These are phyloP conservation scores for Apophysomyces elegans DNA, from an alignment of 371 early-diverging fungal species.

Conservation along the genomic window DNA sequence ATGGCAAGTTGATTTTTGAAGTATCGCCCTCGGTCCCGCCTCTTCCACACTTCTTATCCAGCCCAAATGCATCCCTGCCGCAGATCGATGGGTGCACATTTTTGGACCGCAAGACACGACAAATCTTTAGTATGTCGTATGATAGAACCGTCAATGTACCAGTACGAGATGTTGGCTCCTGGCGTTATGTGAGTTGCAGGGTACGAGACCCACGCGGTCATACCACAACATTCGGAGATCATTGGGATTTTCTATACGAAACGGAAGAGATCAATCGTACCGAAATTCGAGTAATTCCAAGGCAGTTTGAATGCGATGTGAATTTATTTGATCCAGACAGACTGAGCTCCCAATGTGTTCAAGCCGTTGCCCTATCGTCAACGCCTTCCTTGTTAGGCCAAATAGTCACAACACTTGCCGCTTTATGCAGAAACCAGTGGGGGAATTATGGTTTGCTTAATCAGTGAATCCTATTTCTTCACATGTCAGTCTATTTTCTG, in stretches of 20 bases:
- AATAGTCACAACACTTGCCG: neutral
- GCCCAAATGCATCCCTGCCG: neutral
- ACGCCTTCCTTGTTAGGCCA: neutral
- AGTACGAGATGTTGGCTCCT: neutral
- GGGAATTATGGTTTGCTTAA: neutral
- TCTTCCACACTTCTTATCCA: constrained; percentile 8
- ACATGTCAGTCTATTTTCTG: neutral
- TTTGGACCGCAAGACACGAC: constrained; percentile 14
- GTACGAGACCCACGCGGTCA: neutral
- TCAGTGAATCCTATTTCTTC: neutral
- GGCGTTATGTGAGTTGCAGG: constrained; percentile 1
- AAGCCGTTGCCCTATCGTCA: neutral
- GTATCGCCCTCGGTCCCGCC: constrained; percentile 6
- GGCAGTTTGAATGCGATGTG: constrained; percentile 20
- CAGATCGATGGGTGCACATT: constrained; percentile 29
- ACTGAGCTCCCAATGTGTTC: neutral
- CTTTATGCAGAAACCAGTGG: neutral
- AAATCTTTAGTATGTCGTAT: constrained; percentile 31
- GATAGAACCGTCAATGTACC: constrained; percentile 16
- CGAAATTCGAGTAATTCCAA: constrained; percentile 11
- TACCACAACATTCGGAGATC: constrained; percentile 8
- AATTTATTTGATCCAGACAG: constrained; percentile 23
- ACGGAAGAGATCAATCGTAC: neutral
- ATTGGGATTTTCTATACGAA: constrained; percentile 21
- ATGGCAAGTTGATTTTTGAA: constrained; percentile 18